These are phyloP conservation scores for Copromyces sp. DNA, from an alignment of 495 filamentous ascomycete species.

Conservation along the genomic window DNA sequence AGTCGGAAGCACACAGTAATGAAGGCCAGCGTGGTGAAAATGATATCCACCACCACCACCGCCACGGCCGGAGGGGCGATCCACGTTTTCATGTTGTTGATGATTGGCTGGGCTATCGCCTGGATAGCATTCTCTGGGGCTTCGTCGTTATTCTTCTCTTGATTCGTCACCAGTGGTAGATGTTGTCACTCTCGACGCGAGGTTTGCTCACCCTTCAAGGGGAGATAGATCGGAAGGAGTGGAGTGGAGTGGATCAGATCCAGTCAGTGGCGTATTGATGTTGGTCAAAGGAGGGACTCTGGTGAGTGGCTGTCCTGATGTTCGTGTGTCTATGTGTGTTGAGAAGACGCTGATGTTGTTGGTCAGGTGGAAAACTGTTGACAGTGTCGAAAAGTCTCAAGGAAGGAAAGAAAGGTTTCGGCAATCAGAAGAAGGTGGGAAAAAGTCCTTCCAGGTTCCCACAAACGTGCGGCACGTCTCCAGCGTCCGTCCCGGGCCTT, in stretches of 20 bases:
- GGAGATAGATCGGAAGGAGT: background rate
- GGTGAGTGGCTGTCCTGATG: too few species aligned
- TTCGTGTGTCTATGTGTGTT: too few species aligned
- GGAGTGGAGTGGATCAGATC: too few species aligned
- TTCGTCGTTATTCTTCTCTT: background rate
- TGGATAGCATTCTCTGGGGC: background rate
- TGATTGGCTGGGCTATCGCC: background rate
- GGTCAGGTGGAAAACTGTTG: too few species aligned
- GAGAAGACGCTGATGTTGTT: background rate
- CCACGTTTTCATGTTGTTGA: constrained; percentile 10
- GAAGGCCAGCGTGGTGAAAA: constrained; percentile 17
- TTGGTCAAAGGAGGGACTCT: too few species aligned
- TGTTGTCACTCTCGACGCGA: too few species aligned
- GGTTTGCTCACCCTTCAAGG: background rate
- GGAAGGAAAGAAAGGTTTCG: background rate
- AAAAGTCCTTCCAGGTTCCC: background rate
- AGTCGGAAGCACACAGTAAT: constrained; percentile 11
- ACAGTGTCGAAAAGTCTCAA: background rate
- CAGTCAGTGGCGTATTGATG: background rate
- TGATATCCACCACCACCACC: constrained; percentile 8
- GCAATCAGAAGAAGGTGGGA: background rate
- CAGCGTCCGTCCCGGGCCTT: background rate
- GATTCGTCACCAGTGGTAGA: background rate
- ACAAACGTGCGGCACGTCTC: background rate
- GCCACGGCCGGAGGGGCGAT: constrained; percentile 9